phyloP scores from a whole-genome alignment of 2,329 filamentous ascomycete species.

The Claviceps humidiphila region DNA sequence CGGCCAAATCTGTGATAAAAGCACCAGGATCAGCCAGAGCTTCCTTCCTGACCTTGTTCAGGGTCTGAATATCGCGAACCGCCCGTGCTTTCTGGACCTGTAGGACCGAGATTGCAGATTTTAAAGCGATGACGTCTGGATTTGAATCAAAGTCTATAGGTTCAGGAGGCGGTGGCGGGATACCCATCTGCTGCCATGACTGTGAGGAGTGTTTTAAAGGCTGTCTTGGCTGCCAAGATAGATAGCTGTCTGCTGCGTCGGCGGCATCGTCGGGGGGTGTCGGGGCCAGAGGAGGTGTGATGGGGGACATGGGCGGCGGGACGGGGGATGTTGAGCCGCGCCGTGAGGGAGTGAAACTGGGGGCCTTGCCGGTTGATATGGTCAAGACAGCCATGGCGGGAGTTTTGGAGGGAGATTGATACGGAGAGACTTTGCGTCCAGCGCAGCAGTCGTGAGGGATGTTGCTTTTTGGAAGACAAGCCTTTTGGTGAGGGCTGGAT shows the following conservation, averaged over 20 bases:
- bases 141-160: slow-evolving; percentile 52
- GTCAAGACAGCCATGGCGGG: slow-evolving; percentile 19
- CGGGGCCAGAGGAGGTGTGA: slow-evolving; percentile 36
- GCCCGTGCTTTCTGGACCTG: slow-evolving; percentile 76
- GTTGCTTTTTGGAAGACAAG: not conserved
- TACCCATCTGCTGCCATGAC: slow-evolving; percentile 22
- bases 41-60: slow-evolving; percentile 56
- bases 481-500: not conserved
- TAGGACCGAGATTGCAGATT: slow-evolving; percentile 72
- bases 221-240: slow-evolving; percentile 17
- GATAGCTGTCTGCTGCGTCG: slow-evolving; percentile 3
- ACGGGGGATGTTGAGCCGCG: slow-evolving; percentile 30
- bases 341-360: slow-evolving; percentile 13
- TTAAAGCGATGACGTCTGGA: slow-evolving; percentile 76
- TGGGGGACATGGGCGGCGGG: slow-evolving; percentile 39
- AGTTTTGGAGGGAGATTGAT: not conserved
- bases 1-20: slow-evolving; percentile 56
- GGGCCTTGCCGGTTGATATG: slow-evolving; percentile 16
- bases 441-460: not conserved
- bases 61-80: slow-evolving; percentile 55
- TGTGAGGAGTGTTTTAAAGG: slow-evolving; percentile 32
- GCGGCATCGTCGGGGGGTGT: slow-evolving; percentile 16
- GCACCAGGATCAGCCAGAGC: slow-evolving; percentile 58
- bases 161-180: slow-evolving; percentile 34
- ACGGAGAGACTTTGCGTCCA: not conserved